These are phyloP conservation scores for Aquilaria agallochum DNA, from an alignment of 441 rosid species.

Conservation along the genomic window DNA sequence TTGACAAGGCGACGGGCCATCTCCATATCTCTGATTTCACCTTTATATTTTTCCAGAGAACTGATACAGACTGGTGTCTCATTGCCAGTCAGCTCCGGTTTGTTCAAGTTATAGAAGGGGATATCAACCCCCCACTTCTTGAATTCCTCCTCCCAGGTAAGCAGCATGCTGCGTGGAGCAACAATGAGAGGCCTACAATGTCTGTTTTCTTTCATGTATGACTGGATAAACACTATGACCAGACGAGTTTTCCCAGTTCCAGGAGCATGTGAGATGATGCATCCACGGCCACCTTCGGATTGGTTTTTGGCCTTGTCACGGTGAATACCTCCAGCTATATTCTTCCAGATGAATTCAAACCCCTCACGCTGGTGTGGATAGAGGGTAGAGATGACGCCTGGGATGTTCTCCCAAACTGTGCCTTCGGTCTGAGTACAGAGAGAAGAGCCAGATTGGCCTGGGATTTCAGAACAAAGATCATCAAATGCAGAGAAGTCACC, in stretches of 20 bases:
- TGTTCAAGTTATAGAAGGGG: conserved; percentile 56
- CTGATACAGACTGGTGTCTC: conserved; percentile 23
- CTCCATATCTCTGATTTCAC: not conserved
- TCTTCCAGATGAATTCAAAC: conserved; percentile 77
- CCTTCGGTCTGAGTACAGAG: conserved; percentile 20
- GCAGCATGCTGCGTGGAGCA: conserved; percentile 59
- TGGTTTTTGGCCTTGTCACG: conserved; percentile 40
- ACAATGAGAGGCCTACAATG: conserved; percentile 55
- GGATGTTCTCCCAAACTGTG: conserved; percentile 74
- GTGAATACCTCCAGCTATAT: conserved; percentile 50
- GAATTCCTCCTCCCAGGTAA: conserved; percentile 74
- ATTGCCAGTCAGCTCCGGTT: conserved; percentile 32
- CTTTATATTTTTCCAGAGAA: not conserved
- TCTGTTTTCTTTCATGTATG: conserved; percentile 45
- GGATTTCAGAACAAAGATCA: conserved; percentile 13
- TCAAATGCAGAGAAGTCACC: conserved; percentile 13
- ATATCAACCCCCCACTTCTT: conserved; percentile 49
- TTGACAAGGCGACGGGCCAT: conserved; percentile 37
- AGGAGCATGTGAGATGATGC: conserved; percentile 84
- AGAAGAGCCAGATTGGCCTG: conserved; percentile 4
- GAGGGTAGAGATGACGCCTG: conserved; percentile 41
- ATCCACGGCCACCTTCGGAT: conserved; percentile 40
- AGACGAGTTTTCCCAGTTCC: conserved; percentile 82
- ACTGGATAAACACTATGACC: conserved; percentile 58
- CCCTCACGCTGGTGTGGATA: conserved; percentile 72